Evolutionary conservation across 2,329 filamentous ascomycete species (phyloP).

Genomic region (Canariomyces notabilis): DNA sequence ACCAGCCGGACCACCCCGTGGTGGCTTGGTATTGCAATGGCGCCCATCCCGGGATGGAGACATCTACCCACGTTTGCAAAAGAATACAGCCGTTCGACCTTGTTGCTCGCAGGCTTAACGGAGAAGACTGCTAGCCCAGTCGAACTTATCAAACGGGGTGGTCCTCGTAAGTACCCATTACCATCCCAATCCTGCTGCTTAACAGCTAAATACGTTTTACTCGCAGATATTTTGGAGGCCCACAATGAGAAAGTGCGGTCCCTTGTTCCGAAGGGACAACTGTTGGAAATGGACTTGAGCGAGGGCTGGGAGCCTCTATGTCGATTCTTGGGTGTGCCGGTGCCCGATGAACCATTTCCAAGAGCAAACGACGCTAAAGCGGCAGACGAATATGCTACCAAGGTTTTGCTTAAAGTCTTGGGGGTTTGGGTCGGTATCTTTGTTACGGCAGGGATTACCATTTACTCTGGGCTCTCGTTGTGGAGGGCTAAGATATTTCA

Average conservation of each 20-base stretch:
- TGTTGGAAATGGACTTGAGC: conserved; percentile 26
- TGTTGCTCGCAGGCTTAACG: no score
- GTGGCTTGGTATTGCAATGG: background rate
- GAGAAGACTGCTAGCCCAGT: no score
- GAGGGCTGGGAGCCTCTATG: conserved; percentile 34
- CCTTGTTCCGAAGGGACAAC: conserved; percentile 23
- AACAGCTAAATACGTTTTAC: background rate
- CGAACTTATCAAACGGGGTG: no score
- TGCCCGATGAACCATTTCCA: conserved; percentile 30
- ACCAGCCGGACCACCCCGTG: background rate
- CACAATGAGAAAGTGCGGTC: conserved; percentile 7
- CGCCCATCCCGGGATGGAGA: background rate
- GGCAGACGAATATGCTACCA: conserved; percentile 6
- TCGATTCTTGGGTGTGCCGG: conserved; percentile 27
- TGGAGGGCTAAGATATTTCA: no score
- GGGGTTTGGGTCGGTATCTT: conserved; percentile 3
- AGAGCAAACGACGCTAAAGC: conserved; percentile 26
- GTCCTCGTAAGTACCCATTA: background rate
- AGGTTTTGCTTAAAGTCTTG: conserved; percentile 3
- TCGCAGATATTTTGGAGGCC: conserved; percentile 1
- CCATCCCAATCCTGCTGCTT: background rate
- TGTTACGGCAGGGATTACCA: no score
- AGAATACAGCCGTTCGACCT: no score
- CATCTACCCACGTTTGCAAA: background rate
- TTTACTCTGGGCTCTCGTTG: no score